Base-by-base conservation (phyloP, 2,329 filamentous ascomycete species). In the Cryoendolithus antarcticus region DNA sequence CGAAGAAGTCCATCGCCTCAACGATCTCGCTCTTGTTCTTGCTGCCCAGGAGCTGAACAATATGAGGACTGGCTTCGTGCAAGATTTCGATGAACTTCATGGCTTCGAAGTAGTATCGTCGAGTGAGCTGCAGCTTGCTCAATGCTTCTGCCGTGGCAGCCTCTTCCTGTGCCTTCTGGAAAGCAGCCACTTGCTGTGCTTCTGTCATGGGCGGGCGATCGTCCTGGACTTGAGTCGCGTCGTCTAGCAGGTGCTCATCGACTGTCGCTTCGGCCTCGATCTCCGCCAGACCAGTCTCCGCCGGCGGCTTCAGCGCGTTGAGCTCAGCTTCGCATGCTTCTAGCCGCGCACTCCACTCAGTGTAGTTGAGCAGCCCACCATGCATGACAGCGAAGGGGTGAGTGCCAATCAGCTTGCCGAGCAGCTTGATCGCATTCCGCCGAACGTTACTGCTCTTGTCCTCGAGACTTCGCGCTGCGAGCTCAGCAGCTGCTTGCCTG, bases 11-110 rank as follows among this genome's bases (percentile, higher is more conserved):
- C 78, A 98, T 98, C 10, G 93, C 91, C 60, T 98, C 93, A 45
- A 98, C 94, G 19, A 96, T 84, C 60, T 98, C 91, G 52, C 85
- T 94, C 70, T 98, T 98, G 69, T 98, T 98, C 56, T 84, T 85
- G 24, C 91, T 93, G 4, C 86, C 85, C 3, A 98, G 72, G 11
- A 98, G 71, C 60, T 95, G 89, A 46, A 82, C 86, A 28, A 96
- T 80, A 2, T 78, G 77, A 6, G 73, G 72, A 1, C 86, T 93
- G 13, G 85, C 84, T 8, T 81, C 76, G 49, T 95, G 85, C 13
- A 98, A 69, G 4, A 93, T 82, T 45, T 94, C 82, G 49, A 98
- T 94, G 56, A 98, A 98, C 47, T 80, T 82, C 45, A 96, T 71
- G 3, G 89, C 91, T 55, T 96, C 88, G n/a, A 77, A 72, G 59